Percentiles rank a stretch among this genome's conserved stretches.
phyloP scores from a whole-genome alignment of 164 flowering plant species.

The Kalanchoe fedtschenkoi region DNA sequence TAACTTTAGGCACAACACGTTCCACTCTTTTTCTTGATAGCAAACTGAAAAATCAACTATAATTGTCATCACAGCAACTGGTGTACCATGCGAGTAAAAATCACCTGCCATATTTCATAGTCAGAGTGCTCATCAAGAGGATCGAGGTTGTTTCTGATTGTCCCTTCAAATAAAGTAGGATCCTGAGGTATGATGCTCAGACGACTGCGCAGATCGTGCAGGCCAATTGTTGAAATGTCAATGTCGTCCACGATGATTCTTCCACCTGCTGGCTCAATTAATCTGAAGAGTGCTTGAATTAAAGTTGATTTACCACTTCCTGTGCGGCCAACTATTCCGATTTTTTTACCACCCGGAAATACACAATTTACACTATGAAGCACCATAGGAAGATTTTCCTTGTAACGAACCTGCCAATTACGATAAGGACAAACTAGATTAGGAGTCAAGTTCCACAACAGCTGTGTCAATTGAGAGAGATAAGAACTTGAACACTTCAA shows the following conservation, averaged over 20 bases:
- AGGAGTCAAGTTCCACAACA: neutral
- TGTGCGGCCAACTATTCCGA: slow-evolving; percentile 95
- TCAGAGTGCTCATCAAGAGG: slow-evolving; percentile 89
- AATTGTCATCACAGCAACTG: neutral
- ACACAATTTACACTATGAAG: slow-evolving; percentile 70
- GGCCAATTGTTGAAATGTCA: slow-evolving; percentile 78
- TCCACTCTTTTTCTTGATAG: neutral
- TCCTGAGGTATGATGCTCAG: slow-evolving; percentile 94
- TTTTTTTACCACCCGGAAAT: slow-evolving; percentile 88
- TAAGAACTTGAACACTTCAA: neutral
- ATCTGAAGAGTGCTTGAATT: slow-evolving; percentile 82
- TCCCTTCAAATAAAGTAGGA: slow-evolving; percentile 89
- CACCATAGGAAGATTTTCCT: slow-evolving; percentile 86
- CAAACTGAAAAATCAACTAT: neutral
- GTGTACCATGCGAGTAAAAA: neutral
- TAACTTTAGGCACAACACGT: neutral
- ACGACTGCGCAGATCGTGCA: slow-evolving; percentile 84
- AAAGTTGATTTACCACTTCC: slow-evolving; percentile 97
- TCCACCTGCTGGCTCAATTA: slow-evolving; percentile 79
- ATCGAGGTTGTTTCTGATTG: slow-evolving; percentile 82
- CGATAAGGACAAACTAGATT: slow-evolving; percentile 6
- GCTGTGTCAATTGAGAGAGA: neutral
- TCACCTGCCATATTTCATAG: slow-evolving; percentile 83
- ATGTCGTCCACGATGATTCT: slow-evolving; percentile 74
- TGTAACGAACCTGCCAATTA: slow-evolving; percentile 71